Evolutionary conservation across 192 early-diverging fungal genomes (phyloP).

Genomic region (Podila verticillata): DNA sequence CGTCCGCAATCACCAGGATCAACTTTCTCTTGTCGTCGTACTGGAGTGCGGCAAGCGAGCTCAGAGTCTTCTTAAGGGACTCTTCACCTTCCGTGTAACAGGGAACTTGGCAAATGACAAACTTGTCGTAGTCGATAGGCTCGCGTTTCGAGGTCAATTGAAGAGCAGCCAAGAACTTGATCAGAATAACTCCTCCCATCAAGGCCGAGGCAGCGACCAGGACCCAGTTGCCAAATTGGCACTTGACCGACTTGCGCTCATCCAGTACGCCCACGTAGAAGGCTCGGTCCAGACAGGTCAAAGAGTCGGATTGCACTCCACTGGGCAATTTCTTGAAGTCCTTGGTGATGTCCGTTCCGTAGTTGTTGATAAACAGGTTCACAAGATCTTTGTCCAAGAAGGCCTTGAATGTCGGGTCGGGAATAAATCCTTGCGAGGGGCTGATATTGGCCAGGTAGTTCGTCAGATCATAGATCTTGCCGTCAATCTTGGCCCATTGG

Average conservation of each 20-base stretch:
- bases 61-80: conserved; percentile 77
- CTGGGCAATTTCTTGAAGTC: conserved; percentile 48
- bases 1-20: conserved; percentile 80
- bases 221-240: conserved; percentile 74
- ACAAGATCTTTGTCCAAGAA: conserved; percentile 50
- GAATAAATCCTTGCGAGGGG: conserved; percentile 52
- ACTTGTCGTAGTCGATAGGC: conserved; percentile 78
- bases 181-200: conserved; percentile 73
- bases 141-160: conserved; percentile 71
- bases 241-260: conserved; percentile 61
- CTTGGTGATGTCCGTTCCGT: conserved; percentile 60
- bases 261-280: conserved; percentile 78
- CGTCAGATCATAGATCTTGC: conserved; percentile 75
- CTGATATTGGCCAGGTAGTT: conserved; percentile 64
- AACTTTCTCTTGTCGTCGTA: conserved; percentile 89
- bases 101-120: conserved; percentile 83
- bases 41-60: conserved; percentile 72
- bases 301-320: conserved; percentile 29
- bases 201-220: conserved; percentile 67
- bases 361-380: conserved; percentile 53
- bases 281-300: conserved; percentile 70
- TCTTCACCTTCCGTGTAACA: conserved; percentile 88
- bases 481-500: conserved; percentile 61
- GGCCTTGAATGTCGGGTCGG: conserved; percentile 54
- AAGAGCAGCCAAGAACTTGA: conserved; percentile 82